A percentile compares a stretch with the other conserved stretches of the same genome.
phyloP scores from a whole-genome alignment of 1,284 basidiomycete genomes.

The Pseudozyma sp. region DNA sequence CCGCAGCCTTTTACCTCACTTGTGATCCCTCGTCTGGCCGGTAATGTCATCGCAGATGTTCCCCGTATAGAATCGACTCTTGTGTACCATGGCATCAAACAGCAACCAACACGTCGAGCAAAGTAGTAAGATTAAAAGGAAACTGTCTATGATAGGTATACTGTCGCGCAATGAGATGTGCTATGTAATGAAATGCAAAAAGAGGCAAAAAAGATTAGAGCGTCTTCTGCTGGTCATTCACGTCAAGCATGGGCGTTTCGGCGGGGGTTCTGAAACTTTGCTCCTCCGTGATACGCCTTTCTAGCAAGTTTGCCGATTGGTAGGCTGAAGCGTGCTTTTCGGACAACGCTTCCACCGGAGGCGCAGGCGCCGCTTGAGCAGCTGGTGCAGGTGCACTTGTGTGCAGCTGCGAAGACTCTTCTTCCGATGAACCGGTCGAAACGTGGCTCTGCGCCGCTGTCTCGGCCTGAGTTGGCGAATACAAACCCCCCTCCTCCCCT shows the following conservation, averaged over 20 bases:
- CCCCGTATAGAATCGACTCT: too few relatives aligned
- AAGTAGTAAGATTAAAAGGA: too few relatives aligned
- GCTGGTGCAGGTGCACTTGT: not conserved
- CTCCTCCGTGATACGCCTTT: conserved; percentile 40
- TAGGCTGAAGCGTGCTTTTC: conserved; percentile 10
- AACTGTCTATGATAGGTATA: too few relatives aligned
- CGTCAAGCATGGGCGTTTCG: not conserved
- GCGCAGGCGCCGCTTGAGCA: not conserved
- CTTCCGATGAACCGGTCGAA: conserved; percentile 16
- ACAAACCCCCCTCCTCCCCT: not conserved
- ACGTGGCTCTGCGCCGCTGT: conserved; percentile 5
- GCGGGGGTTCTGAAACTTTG: conserved; percentile 5
- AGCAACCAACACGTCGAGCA: too few relatives aligned
- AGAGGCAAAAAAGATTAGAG: too few relatives aligned
- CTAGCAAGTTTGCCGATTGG: conserved; percentile 27
- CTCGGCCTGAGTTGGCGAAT: not conserved
- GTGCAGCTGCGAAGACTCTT: not conserved
- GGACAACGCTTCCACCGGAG: too few relatives aligned
- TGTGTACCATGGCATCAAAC: too few relatives aligned
- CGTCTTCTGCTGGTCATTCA: not conserved
- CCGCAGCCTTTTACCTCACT: too few relatives aligned
- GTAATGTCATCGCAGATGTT: too few relatives aligned
- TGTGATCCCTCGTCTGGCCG: too few relatives aligned
- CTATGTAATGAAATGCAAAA: too few relatives aligned
- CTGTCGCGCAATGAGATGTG: too few relatives aligned